Base-by-base conservation (phyloP, 2,329 filamentous ascomycete genomes). In the Verticillium klebahnii region DNA sequence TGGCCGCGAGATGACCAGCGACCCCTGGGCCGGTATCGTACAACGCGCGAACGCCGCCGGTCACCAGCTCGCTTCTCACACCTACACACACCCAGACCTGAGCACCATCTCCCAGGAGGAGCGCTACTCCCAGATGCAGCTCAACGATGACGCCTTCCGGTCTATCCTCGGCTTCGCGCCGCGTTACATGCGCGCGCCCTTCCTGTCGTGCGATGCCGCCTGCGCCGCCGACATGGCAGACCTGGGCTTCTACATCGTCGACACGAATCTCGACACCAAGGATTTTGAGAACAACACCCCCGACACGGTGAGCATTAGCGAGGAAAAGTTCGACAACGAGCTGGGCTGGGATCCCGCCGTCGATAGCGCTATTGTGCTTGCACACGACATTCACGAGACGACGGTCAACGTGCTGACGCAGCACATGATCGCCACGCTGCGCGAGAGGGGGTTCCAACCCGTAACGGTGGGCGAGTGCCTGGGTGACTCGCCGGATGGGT, bases 391-490 rank as follows among this genome's bases (percentile, higher is more conserved):
- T 29, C 80, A 83, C 61, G 69, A 77, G 60, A 75, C 80, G 55
- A 66, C 64, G 5, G 64, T 66, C 32, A 54, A 56, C 12, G 55
- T 60, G 25, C 63, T 66, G 25, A 54, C 55, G 9, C 40, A 58
- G 58, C 64, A 73, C 68, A 81, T 82, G 78, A 69, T 82, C 17
- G 62, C 72, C 11, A 70, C 69, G 58, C 73, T 83, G 23, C 67
- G 69, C 25, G 66, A 69, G 12, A 73, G 77, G 37, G 82, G 82
- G 0, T 79, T 78, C 66, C 69, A 66, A 59, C 77, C 79, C 56
- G 82, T 84, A 37, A 84, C 84, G 2, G 79, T 86, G 11, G 85
- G 83, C 0, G 81, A 86, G 64, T 88, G 85, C 62, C 74, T 87
- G 15, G 80, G 79, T 0, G 83, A 87, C 62, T 70, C 82, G 6